These are phyloP conservation scores for Excoecaria cochinchinensis DNA, from an alignment of 345 rosid genomes.

Conservation along the genomic window DNA sequence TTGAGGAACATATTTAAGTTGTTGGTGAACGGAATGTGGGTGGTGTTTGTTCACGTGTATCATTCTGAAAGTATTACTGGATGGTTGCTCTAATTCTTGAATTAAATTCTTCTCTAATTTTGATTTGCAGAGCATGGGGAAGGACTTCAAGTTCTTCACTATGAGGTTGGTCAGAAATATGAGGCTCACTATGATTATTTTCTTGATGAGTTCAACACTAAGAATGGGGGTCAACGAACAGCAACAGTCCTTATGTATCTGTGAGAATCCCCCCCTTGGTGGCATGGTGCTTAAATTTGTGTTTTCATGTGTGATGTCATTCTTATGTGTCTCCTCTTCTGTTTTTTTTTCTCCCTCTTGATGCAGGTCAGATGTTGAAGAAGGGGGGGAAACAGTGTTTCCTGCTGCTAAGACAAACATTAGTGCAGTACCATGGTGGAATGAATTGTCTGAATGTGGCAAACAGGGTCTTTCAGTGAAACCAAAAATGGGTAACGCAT, in stretches of 20 bases:
- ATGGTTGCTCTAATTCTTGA: neutral
- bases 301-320: neutral
- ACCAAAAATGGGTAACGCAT: slow-evolving; percentile 86
- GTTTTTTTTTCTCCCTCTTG: neutral
- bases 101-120: neutral
- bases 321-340: neutral
- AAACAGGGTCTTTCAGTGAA: slow-evolving; percentile 69
- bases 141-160: slow-evolving; percentile 85
- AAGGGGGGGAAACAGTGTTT: slow-evolving; percentile 96
- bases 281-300: neutral
- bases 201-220: slow-evolving; percentile 81
- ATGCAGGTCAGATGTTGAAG: slow-evolving; percentile 90
- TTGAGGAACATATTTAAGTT: neutral
- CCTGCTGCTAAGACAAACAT: slow-evolving; percentile 64
- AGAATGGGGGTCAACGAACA: slow-evolving; percentile 86
- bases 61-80: neutral
- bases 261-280: slow-evolving; percentile 41
- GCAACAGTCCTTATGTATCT: slow-evolving; percentile 93
- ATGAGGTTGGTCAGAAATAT: slow-evolving; percentile 86
- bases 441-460: slow-evolving; percentile 82
- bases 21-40: neutral
- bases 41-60: neutral
- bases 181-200: slow-evolving; percentile 90
- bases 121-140: slow-evolving; percentile 78
- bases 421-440: slow-evolving; percentile 71